Conservation (phyloP, 306 rosid genomes). For the Cucumis hystrix region DNA sequence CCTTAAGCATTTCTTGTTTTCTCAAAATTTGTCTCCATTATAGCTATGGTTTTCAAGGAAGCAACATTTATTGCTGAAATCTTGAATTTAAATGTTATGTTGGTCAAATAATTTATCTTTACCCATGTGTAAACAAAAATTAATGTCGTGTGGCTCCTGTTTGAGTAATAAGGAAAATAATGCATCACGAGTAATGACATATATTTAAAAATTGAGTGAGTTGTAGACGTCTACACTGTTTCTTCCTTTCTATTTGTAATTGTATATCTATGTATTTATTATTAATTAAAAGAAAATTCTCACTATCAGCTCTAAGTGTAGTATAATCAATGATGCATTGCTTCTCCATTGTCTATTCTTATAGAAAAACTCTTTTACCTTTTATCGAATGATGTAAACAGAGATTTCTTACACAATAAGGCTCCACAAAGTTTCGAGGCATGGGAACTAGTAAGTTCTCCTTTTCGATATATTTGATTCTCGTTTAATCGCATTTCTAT, state of each 20-base stretch:
- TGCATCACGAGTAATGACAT: too few species aligned
- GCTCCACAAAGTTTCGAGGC: conserved; percentile 41
- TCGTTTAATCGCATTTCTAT: neutral
- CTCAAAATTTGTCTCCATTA: neutral
- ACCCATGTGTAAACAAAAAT: neutral
- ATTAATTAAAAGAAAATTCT: neutral
- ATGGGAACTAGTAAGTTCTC: conserved; percentile 80
- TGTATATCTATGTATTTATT: conserved; percentile 10
- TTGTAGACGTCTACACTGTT: neutral
- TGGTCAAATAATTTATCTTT: neutral
- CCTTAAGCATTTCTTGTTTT: neutral
- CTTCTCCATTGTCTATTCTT: neutral
- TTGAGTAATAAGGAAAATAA: neutral
- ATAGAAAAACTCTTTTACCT: conserved; percentile 5
- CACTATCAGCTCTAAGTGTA: neutral
- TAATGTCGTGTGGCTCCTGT: neutral
- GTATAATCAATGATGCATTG: neutral
- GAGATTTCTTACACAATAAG: conserved; percentile 32
- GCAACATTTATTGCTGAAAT: neutral
- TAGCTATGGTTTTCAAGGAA: neutral
- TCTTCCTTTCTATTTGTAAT: neutral
- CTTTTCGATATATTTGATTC: neutral
- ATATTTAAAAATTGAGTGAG: neutral
- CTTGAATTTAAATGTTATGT: neutral
- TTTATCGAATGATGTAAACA: conserved; percentile 13